Percentiles rank a stretch among this genome's conserved stretches.
Evolutionary conservation across 176 grass and related monocot genomes (phyloP).

Genomic region (Chloris gayana): DNA sequence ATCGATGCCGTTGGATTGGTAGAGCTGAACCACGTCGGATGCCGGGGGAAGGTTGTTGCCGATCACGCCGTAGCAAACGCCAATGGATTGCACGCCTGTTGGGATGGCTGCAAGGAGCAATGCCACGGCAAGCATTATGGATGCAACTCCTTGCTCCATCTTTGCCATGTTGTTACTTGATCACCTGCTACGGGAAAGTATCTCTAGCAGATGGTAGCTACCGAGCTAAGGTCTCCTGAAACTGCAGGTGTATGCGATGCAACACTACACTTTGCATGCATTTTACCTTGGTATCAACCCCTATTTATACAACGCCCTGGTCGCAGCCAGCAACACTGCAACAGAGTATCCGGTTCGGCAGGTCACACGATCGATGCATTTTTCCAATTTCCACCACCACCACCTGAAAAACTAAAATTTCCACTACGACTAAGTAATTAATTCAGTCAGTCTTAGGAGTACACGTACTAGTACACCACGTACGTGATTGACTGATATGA

Average conservation of each 20-base stretch:
- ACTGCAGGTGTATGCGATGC: neutral
- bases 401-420: too few species aligned
- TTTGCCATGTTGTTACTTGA: neutral
- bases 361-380: neutral
- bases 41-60: slow-evolving; percentile 39
- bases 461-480: neutral
- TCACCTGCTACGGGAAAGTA: too few species aligned
- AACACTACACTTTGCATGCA: slow-evolving; percentile 13
- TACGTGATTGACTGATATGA: too few species aligned
- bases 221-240: neutral
- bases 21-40: slow-evolving; percentile 39
- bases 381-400: neutral
- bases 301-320: slow-evolving; percentile 24
- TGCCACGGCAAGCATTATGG: slow-evolving; percentile 30
- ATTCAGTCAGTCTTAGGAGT: too few species aligned
- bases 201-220: too few species aligned
- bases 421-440: too few species aligned
- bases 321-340: neutral
- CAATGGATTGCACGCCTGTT: slow-evolving; percentile 42
- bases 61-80: slow-evolving; percentile 45
- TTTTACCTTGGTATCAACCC: neutral
- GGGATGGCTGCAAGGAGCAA: slow-evolving; percentile 21
- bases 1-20: slow-evolving; percentile 38
- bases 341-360: neutral
- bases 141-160: slow-evolving; percentile 11